phyloP scores from a whole-genome alignment of 1,284 basidiomycete species.

The Vanrija sp. region DNA sequence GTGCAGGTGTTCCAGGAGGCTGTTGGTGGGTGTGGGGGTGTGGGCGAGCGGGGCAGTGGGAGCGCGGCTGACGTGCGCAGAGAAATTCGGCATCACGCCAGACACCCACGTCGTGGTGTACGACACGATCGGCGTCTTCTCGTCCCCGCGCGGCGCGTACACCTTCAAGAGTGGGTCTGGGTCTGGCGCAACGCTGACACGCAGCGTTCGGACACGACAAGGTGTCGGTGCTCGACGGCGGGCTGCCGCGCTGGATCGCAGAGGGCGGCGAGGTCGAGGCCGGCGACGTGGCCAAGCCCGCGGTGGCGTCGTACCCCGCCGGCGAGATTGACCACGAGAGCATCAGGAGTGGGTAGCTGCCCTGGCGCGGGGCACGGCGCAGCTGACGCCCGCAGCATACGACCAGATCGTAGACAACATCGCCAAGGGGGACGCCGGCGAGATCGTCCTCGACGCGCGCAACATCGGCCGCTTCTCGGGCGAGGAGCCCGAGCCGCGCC shows the following conservation, averaged over 20 bases:
- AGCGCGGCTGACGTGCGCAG: constrained; percentile 47
- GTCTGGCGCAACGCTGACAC: constrained; percentile 5
- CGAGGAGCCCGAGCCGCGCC: constrained; percentile 80
- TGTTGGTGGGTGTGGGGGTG: constrained; percentile 58
- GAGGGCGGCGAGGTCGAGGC: constrained; percentile 64
- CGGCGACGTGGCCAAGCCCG: constrained; percentile 33
- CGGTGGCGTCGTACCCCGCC: neutral
- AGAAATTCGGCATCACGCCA: constrained; percentile 67
- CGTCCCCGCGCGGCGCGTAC: constrained; percentile 81
- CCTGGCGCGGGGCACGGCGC: neutral
- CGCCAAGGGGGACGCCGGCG: constrained; percentile 50
- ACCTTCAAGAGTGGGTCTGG: constrained; percentile 66
- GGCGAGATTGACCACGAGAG: neutral
- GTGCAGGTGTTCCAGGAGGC: constrained; percentile 68
- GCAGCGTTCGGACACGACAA: constrained; percentile 73
- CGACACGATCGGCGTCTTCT: constrained; percentile 82
- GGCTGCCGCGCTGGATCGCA: constrained; percentile 75
- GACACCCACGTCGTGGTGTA: constrained; percentile 84
- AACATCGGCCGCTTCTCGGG: constrained; percentile 75
- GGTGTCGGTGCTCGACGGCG: constrained; percentile 83
- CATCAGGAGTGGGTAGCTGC: too few species aligned
- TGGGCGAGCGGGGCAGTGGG: constrained; percentile 8
- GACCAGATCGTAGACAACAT: constrained; percentile 76
- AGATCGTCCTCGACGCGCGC: constrained; percentile 79
- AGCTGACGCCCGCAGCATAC: constrained; percentile 58